These are phyloP conservation scores for Colletotrichum chrysophilum DNA, from an alignment of 2,329 filamentous ascomycete genomes.

Conservation along the genomic window DNA sequence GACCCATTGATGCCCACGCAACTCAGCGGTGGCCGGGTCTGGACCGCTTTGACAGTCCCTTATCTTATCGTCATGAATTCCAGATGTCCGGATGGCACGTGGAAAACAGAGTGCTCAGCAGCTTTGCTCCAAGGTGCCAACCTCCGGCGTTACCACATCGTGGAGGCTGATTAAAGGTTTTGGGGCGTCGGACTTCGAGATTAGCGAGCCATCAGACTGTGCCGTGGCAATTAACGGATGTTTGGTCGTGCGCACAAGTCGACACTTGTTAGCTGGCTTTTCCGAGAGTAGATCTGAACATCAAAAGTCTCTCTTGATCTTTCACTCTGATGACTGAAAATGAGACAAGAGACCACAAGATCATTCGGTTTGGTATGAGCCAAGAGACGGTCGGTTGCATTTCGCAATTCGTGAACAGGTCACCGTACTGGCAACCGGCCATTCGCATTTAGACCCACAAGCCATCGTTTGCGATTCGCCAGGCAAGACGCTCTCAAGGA, in stretches of 20 bases:
- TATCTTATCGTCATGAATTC: conserved; percentile 5
- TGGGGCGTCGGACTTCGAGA: background rate
- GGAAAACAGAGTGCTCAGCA: background rate
- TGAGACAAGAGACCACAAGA: background rate
- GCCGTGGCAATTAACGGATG: background rate
- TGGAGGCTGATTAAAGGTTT: background rate
- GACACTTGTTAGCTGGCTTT: background rate
- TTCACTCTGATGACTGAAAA: background rate
- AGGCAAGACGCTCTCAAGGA: background rate
- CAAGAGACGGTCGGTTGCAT: background rate
- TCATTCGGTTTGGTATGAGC: background rate
- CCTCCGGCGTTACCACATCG: background rate
- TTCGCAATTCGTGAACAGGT: background rate
- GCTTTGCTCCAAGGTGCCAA: background rate
- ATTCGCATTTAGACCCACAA: background rate
- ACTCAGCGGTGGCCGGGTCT: background rate
- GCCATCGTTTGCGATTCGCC: background rate
- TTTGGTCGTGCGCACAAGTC: background rate
- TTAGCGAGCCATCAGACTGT: background rate
- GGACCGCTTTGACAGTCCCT: background rate
- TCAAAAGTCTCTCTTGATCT: background rate
- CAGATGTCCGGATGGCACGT: background rate
- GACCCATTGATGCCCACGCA: background rate
- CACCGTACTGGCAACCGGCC: background rate
- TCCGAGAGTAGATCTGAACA: background rate